phyloP scores from a whole-genome alignment of 352 stramenopile species.

The Plasmopara viticola region DNA sequence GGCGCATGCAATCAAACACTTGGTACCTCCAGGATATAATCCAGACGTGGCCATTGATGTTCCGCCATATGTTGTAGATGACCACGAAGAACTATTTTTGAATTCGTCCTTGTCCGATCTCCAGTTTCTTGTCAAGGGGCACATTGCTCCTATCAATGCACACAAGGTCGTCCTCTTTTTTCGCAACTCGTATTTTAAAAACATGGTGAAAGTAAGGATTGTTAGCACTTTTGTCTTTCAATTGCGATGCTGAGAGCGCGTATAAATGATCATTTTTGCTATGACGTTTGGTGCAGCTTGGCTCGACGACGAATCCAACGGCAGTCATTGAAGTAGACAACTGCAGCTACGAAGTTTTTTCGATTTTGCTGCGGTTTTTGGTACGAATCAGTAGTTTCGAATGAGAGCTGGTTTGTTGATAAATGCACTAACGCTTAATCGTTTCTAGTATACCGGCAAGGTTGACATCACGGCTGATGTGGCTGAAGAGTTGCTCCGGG shows the following conservation, averaged over 20 bases:
- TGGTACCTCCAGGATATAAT: slow-evolving; percentile 64
- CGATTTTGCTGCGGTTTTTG: slow-evolving; percentile 75
- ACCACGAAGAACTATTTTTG: slow-evolving; percentile 82
- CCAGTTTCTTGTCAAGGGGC: slow-evolving; percentile 82
- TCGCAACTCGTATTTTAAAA: slow-evolving; percentile 89
- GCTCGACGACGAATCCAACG: slow-evolving; percentile 69
- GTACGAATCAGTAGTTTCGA: slow-evolving; percentile 28
- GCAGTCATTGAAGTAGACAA: slow-evolving; percentile 86
- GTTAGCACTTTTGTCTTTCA: slow-evolving; percentile 14
- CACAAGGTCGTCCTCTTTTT: slow-evolving; percentile 88
- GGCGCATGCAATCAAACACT: slow-evolving; percentile 82
- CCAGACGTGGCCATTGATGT: slow-evolving; percentile 75
- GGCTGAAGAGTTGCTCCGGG: slow-evolving; percentile 72
- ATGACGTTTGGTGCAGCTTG: slow-evolving; percentile 43
- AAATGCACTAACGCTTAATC: slow-evolving; percentile 10
- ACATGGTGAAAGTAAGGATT: slow-evolving; percentile 83
- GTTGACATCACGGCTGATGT: slow-evolving; percentile 78
- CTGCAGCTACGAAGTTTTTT: slow-evolving; percentile 86
- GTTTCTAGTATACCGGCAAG: slow-evolving; percentile 81
- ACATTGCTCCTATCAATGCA: slow-evolving; percentile 82
- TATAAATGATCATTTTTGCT: neutral
- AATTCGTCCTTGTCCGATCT: slow-evolving; percentile 81
- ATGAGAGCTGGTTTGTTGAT: neutral
- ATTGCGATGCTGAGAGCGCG: neutral
- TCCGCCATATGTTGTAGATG: slow-evolving; percentile 74